These are phyloP conservation scores for Colletotrichum filicis DNA, from an alignment of 2,329 filamentous ascomycete species.

Conservation along the genomic window DNA sequence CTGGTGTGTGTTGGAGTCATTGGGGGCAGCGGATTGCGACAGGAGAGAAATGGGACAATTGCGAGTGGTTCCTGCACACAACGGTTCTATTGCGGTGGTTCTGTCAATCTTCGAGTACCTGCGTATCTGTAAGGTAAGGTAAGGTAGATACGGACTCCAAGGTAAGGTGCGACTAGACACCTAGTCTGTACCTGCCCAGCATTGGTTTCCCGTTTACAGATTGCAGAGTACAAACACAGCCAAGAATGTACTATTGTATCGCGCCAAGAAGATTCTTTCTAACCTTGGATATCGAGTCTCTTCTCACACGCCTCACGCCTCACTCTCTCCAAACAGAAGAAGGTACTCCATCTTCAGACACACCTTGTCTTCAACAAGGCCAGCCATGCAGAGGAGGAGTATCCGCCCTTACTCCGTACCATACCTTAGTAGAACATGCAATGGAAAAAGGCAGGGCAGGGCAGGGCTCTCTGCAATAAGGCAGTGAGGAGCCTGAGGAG, in stretches of 20 bases:
- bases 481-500: background rate
- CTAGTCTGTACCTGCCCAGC: background rate
- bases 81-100: no score
- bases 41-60: background rate
- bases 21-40: background rate
- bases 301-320: constrained; percentile 10
- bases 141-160: no score
- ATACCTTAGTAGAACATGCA: no score
- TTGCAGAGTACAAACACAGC: background rate
- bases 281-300: background rate
- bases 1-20: background rate
- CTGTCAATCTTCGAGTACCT: no score
- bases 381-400: background rate
- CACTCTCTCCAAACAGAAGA: background rate
- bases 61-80: no score
- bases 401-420: no score
- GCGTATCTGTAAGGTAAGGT: no score
- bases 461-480: background rate
- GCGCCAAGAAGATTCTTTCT: background rate
- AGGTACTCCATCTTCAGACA: background rate
- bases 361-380: background rate
- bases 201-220: background rate
- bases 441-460: background rate
- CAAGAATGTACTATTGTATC: background rate
- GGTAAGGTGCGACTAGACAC: background rate